Base-by-base conservation (phyloP, 768 basidiomycete genomes). In the Mycena maculata region DNA sequence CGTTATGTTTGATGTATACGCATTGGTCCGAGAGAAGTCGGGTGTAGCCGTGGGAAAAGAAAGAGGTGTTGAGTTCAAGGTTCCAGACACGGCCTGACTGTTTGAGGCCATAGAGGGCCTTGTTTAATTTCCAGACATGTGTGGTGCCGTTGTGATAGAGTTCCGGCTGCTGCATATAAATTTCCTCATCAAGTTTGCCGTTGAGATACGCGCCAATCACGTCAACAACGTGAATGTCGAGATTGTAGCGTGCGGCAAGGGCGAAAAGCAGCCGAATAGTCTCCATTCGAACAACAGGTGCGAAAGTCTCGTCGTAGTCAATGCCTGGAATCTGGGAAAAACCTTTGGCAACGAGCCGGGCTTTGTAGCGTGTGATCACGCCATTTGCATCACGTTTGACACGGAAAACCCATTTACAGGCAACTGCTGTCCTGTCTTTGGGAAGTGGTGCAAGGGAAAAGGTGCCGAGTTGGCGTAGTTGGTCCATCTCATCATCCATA, bases 311-410 rank as follows among this genome's bases (percentile, higher is more conserved):
- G 48, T 55, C 55, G 48, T 68, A 80, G 57, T 79, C 79, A 22
- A 78, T 41, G 16, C 81, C 79, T 9, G 73, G 74, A 15, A 74
- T 68, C 57, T 82, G 81, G 0, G 73, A 67, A 68, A 74, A 81
- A 3, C 71, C 71, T 52, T 65, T 65, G 25, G 61, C 71, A 28
- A 72, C 68, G 31, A 72, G 68, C 0, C 68, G 28, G 13, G 69
- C 71, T 64, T 83, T 82, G 72, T 77, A 75, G 25, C 59, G 18
- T 62, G 52, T 50, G 48, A 79, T 65, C 1, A 54, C 61, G 22
- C 80, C 80, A 9, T 69, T 23, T 5, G 59, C 68, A 57, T 81
- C 74, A 15, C 63, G 57, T 68, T 83, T 83, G 42, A 70, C 55
- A 45, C 65, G 71, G 65, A 75, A 81, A 12, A 74, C 70, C 74